Evolutionary conservation across 768 basidiomycete genomes (phyloP).

Genomic region (Rhodotorula taiwanensis): DNA sequence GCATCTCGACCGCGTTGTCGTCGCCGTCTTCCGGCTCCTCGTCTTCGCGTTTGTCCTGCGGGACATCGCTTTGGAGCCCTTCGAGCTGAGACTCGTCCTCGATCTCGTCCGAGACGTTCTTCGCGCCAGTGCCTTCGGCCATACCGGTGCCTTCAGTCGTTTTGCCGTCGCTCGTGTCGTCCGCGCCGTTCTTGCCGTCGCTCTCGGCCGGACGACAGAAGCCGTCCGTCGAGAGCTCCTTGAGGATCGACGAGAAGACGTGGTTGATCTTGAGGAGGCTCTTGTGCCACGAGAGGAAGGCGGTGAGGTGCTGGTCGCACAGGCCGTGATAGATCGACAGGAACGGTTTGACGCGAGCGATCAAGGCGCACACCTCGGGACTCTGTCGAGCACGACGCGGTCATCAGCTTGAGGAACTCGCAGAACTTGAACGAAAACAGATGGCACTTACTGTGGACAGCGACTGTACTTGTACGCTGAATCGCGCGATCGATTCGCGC

Average conservation of each 20-base stretch:
- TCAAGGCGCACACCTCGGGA: conserved; percentile 34
- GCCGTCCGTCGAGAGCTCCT: conserved; percentile 70
- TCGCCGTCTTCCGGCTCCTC: conserved; percentile 49
- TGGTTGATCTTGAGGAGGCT: conserved; percentile 76
- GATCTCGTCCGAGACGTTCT: conserved; percentile 89
- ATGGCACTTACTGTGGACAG: neutral
- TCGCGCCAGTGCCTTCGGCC: conserved; percentile 73
- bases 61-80: conserved; percentile 61
- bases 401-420: neutral
- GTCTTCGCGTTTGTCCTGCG: conserved; percentile 45
- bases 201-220: conserved; percentile 83
- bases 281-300: conserved; percentile 61
- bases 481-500: conserved; percentile 9
- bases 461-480: conserved; percentile 2
- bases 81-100: conserved; percentile 96
- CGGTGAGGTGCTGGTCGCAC: conserved; percentile 55
- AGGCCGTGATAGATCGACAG: conserved; percentile 58
- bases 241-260: conserved; percentile 65
- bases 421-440: too few relatives aligned
- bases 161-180: conserved; percentile 48
- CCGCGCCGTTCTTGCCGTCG: conserved; percentile 47
- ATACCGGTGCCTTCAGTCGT: conserved; percentile 69
- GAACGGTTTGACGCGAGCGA: conserved; percentile 62
- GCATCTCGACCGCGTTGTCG: conserved; percentile 74
- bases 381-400: neutral